Evolutionary conservation across 2,329 filamentous ascomycete species (phyloP), one percentile per base, ranked within the genome.

Genomic region (Pezicula neosporulosa): DNA sequence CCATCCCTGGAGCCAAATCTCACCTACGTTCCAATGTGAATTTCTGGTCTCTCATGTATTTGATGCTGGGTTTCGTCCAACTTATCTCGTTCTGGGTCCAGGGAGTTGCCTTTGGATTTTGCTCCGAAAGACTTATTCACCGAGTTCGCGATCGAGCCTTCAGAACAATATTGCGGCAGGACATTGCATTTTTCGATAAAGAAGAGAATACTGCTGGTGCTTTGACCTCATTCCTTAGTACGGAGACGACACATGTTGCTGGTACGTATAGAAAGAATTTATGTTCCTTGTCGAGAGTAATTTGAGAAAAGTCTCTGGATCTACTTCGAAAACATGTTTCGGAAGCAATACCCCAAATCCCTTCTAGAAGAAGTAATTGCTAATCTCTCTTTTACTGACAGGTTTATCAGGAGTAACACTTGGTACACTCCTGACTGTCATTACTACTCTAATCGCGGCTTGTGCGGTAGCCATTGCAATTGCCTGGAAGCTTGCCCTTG

Each of bases 151-250:
- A 94, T 68, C 77, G 77, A 52, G 88, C 91, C 6, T 97, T 99
- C 75, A 81, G 92, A 30, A 79, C 86, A 21, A 90, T 97, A 74
- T 82, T 97, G 47, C 88, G 92, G 57, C 93, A 97, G 70, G 94
- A 97, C 56, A 92, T 97, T 52, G 76, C 84, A 27, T 97, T 92
- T 69, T 99, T 97, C 61, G 94, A 97, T 68, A 79, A 78, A 42
- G 89, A 95, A 57, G 87, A 94, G 68, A 96, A 97, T 67, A 91
- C 88, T 6, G 86, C 90, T 6, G 94, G 94, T 58, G 87, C 91
- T 1, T 74, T 99, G 61, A 96, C 91, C 0, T 90, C 88, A 0
- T 94, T 96, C 71, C 75, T 97, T 12, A 92, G 89, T 2, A 95
- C 90, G 0, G 89, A 96, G 70, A 92, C 92, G 0, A 96, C 90